Evolutionary conservation across 371 early-diverging fungal genomes (phyloP), one percentile per base, ranked within the genome.

Genomic region (Mycotypha africana): DNA sequence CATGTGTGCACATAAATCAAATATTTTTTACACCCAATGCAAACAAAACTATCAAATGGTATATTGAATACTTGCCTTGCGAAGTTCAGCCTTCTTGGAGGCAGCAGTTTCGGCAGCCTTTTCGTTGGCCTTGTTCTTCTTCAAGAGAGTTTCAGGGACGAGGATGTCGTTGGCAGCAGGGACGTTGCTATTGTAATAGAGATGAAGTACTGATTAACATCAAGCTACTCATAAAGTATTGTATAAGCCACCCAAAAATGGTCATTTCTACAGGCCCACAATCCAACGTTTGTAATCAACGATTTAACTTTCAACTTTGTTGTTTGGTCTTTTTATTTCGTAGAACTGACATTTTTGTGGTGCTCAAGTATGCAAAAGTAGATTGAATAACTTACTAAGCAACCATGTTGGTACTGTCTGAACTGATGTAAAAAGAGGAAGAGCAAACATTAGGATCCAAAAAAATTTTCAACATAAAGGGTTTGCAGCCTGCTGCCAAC

Each of bases 131-230:
- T 93, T 93, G 65, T 91, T 85, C 91, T 95, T 95, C 86, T 96
- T 97, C 73, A 97, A 81, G 60, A 95, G 83, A 47, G 97, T 92
- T 82, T 97, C 97, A 66, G 97, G 97, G 55, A 84, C 85, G 65
- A 84, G 84, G 47, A 88, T 76, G 54, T 85, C 78, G 46, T 79
- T 70, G 58, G 69, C 65, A 63, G 82, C 71, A 56, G 81, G 77
- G 45, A 75, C 78, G 60, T 62, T 72, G 59, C 74, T 76, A 61
- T 47, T n/a, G 11, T 28, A 28, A 28, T 28, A 11, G 28, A 28
- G 28, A 28, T n/a, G n/a, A 28, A 28, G 28, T 28, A 28, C 11
- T 28, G 11, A 14, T 33, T 33, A 33, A 28, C 11, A 33, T 33
- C n/a, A 33, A 33, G 9, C 7, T 14, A 6, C 12, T 28, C 12